Evolutionary conservation across 2,329 filamentous ascomycete species (phyloP).

Genomic region (Magnaporthiopsis poae): DNA sequence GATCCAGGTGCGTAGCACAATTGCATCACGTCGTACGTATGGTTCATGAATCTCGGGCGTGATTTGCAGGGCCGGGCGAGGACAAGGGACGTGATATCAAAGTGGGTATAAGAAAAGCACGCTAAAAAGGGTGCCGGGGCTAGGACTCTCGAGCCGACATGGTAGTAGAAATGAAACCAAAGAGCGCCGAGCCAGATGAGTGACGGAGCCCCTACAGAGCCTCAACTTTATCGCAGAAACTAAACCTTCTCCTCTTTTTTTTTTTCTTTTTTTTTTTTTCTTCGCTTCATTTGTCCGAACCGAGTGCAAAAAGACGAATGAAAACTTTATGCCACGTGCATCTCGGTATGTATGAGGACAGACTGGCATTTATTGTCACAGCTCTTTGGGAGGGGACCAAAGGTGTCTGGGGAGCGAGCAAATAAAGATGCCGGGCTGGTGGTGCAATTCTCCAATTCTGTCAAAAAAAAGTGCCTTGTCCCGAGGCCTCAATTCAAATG

Average conservation of each 20-base stretch:
- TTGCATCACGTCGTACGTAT: background rate
- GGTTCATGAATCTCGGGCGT: background rate
- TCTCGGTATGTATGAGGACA: background rate
- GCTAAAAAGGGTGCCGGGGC: background rate
- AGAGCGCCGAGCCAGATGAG: background rate
- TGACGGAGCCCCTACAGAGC: background rate
- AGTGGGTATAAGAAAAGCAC: no score
- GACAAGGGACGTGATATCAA: background rate
- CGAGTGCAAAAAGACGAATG: background rate
- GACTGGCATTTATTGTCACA: background rate
- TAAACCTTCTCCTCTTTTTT: background rate
- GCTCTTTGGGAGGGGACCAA: background rate
- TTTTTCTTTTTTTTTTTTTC: background rate
- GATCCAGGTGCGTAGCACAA: background rate
- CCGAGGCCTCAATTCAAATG: background rate
- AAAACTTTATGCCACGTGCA: background rate
- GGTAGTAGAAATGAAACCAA: background rate
- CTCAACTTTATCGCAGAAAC: background rate
- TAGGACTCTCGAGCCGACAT: background rate
- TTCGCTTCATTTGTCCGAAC: background rate
- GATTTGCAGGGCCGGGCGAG: background rate
- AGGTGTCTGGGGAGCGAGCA: background rate
- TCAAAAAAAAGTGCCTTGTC: background rate
- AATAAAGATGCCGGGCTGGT: background rate
- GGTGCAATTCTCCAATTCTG: background rate